Conservation (phyloP, 495 filamentous ascomycete genomes). For the Penicillium fimorum region DNA sequence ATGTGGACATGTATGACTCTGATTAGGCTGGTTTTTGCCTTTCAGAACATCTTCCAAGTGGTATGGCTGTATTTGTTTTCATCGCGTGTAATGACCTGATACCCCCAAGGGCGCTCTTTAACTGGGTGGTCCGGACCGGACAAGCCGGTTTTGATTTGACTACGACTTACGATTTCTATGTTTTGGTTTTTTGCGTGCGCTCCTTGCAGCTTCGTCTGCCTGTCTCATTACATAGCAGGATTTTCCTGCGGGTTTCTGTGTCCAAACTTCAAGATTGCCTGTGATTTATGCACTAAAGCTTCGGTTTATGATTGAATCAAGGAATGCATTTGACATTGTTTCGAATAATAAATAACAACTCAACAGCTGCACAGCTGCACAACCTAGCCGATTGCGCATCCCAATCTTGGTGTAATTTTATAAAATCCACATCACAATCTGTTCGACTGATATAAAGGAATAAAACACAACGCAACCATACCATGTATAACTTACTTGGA, state of each 20-base stretch:
- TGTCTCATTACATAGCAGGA: background rate
- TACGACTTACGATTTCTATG: slow-evolving; percentile 26
- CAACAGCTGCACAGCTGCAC: background rate
- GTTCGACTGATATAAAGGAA: background rate
- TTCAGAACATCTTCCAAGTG: background rate
- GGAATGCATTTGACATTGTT: slow-evolving; percentile 8
- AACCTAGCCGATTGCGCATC: background rate
- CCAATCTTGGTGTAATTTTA: background rate
- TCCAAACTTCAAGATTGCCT: background rate
- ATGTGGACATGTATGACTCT: slow-evolving; percentile 40
- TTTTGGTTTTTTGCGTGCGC: slow-evolving; percentile 7
- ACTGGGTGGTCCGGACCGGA: slow-evolving; percentile 9
- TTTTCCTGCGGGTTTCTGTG: background rate
- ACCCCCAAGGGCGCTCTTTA: slow-evolving; percentile 25
- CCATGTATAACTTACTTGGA: background rate
- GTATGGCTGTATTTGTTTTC: slow-evolving; percentile 8
- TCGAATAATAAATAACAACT: slow-evolving; percentile 11
- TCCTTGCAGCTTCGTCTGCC: slow-evolving; percentile 1
- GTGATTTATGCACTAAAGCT: slow-evolving; percentile 1
- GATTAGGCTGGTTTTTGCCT: slow-evolving; percentile 26
- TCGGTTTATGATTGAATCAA: background rate
- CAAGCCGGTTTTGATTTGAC: slow-evolving; percentile 9
- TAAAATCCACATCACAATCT: too few species aligned
- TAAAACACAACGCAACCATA: background rate
- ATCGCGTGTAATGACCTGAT: slow-evolving; percentile 25